Evolutionary conservation across 2,329 filamentous ascomycete species (phyloP), one percentile per base, ranked within the genome.

Genomic region (Xylaria hypoxylon): DNA sequence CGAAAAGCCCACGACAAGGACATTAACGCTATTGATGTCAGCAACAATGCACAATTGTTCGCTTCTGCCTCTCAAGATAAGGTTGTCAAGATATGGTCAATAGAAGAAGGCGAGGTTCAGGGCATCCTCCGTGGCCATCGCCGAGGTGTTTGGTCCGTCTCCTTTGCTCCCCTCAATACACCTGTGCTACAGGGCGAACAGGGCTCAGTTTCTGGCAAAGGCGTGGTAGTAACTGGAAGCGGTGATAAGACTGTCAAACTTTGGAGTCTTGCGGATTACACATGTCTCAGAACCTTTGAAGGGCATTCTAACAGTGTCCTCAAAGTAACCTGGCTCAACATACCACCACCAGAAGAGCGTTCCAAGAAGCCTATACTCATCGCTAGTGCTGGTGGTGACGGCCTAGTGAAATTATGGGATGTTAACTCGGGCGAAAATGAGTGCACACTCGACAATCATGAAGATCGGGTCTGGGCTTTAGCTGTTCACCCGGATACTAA

Each of bases 1-100:
- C 88, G 96, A 63, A 97, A 97, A 79, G 96, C 96, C 0, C 96
- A 99, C 79, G 96, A 99, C 76, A 99, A 99, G 78, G 96, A 99
- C 72, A 99, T 99, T 80, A 99, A 99, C 74, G 94, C 96, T 2
- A 87, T 99, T 57, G 93, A 96, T 70, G 85, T 96, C 11, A 92
- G 94, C 70, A 86, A 89, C 24, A 85, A 87, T 1, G 88, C 88
- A 4, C 87, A 89, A n/a, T 81, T 97, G 0, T 98, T 99, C 76
- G 96, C 95, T 2, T 97, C 96, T 1, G 95, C 96, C 33, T 98
- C 95, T 5, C 96, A 99, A 80, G 96, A 99, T 78, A 92, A 94
- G 71, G 96, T 93, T 0, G 94, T 98, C 71, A 99, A 98, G 81
- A 96, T 99, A 65, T 99, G 95, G 92, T 96, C 94, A 7, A 86